Base-by-base conservation (phyloP, 2,329 filamentous ascomycete species). In the Decorospora gaudefroyi region DNA sequence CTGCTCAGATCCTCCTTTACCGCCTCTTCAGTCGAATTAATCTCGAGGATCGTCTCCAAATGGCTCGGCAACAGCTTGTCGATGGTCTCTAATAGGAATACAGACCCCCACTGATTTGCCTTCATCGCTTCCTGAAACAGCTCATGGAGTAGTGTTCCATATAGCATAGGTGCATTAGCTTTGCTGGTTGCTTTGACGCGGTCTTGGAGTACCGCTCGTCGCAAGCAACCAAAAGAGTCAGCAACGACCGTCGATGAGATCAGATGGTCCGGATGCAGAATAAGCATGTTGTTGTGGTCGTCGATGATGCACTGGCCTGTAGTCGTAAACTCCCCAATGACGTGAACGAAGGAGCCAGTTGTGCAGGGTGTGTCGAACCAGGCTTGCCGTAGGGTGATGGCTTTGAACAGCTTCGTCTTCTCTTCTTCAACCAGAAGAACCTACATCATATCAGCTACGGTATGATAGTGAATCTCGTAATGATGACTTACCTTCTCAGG, bases 231-330 rank as follows among this genome's bases (percentile, higher is more conserved):
- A 67, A 97, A 96, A 0, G 93, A 96, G 70, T 99, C 93, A n/a
- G 90, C 91, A 29, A 99, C 87, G 4, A 95, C 90, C 0, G 93
- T 97, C 2, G 93, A 87, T 2, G 93, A 97, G 39, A 99, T 87
- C 22, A 99, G 80, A 71, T 97, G 91, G 63, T 99, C 93, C 0
- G 93, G 93, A 63, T 99, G 91, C 10, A 99, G 74, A 44, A 99
- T 90, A 36, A 99, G 75, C 69, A 97, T 87, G 59, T 91, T 90
- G 35, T 86, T 79, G 2, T 80, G 77, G 67, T 97, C 90, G 64
- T 95, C 87, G 51, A 97, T 79, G 32, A 95, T 74, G 65, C 91
- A 95, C 65, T 85, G 83, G 1, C 88, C 88, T 11, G 74, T 78
- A 1, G 72, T 56, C 45, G 86, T 80, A 59, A 95, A 96, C 3